Evolutionary conservation across 257 asterid species (phyloP).

Genomic region (Solanum chilense): DNA sequence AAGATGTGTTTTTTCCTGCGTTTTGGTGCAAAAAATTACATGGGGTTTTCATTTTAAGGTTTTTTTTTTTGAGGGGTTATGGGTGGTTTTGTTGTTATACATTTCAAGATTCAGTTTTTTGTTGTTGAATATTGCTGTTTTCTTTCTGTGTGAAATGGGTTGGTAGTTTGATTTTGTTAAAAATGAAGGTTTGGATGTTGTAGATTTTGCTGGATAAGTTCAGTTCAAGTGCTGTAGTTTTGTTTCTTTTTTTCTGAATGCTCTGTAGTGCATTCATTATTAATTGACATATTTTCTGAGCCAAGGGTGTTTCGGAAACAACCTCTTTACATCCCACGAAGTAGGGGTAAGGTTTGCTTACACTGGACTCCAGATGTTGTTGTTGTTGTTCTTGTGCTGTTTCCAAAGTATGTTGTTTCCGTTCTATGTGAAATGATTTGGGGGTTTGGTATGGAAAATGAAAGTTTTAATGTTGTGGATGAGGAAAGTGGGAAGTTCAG

Average conservation of each 20-base stretch:
- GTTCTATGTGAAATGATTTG: background rate
- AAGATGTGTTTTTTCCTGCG: background rate
- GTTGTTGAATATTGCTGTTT: background rate
- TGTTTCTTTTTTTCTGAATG: background rate
- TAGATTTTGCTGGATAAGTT: background rate
- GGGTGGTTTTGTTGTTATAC: background rate
- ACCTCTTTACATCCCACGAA: background rate
- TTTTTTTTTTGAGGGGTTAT: background rate
- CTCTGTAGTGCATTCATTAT: background rate
- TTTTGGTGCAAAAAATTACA: background rate
- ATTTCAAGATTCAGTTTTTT: background rate
- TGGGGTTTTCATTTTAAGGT: background rate
- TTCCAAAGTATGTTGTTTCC: background rate
- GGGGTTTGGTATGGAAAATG: background rate
- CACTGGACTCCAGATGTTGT: background rate
- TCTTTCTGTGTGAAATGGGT: background rate
- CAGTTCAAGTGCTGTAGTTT: background rate
- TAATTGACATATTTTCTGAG: background rate
- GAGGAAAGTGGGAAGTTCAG: background rate
- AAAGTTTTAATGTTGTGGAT: background rate
- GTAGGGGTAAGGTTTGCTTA: background rate
- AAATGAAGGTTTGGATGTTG: background rate
- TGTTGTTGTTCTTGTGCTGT: background rate
- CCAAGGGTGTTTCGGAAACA: background rate
- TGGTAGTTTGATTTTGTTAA: background rate